Evolutionary conservation across 805 yeast species (phyloP).

Genomic region (Candida morakotiae): DNA sequence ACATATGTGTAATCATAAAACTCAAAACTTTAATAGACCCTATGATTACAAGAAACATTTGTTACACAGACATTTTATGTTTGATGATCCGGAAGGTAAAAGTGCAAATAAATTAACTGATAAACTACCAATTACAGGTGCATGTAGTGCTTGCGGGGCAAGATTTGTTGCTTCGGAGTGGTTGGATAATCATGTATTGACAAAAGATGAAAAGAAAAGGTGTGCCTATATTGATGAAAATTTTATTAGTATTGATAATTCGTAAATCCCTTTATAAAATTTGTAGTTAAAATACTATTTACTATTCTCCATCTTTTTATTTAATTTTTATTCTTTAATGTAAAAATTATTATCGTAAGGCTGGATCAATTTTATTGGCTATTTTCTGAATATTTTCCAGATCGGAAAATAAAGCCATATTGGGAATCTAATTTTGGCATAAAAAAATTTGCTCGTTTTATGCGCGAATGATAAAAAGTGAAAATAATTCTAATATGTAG

Average conservation of each 20-base stretch:
- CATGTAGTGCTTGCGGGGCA: slow-evolving; percentile 45
- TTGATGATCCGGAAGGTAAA: slow-evolving; percentile 39
- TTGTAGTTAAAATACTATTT: too few relatives aligned
- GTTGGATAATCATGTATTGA: slow-evolving; percentile 51
- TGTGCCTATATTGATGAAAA: slow-evolving; percentile 18
- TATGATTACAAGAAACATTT: slow-evolving; percentile 44
- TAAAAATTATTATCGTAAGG: too few relatives aligned
- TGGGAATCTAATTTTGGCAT: too few relatives aligned
- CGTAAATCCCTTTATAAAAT: too few relatives aligned
- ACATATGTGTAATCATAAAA: slow-evolving; percentile 36
- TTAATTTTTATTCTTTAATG: too few relatives aligned
- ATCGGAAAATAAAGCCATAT: slow-evolving; percentile 2
- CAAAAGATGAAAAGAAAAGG: slow-evolving; percentile 17
- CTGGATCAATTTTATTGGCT: not conserved
- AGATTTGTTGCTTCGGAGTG: slow-evolving; percentile 48
- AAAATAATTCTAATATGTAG: too few relatives aligned
- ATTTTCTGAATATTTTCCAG: not conserved
- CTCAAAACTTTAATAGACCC: slow-evolving; percentile 41
- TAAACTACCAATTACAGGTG: slow-evolving; percentile 34
- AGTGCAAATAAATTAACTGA: slow-evolving; percentile 38
- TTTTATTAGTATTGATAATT: not conserved
- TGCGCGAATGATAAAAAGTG: not conserved
- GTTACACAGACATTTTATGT: slow-evolving; percentile 38
- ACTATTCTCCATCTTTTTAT: too few relatives aligned
- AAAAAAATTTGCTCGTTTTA: slow-evolving; percentile 4